phyloP scores from a whole-genome alignment of 495 filamentous ascomycete species.

The Podospora australis region DNA sequence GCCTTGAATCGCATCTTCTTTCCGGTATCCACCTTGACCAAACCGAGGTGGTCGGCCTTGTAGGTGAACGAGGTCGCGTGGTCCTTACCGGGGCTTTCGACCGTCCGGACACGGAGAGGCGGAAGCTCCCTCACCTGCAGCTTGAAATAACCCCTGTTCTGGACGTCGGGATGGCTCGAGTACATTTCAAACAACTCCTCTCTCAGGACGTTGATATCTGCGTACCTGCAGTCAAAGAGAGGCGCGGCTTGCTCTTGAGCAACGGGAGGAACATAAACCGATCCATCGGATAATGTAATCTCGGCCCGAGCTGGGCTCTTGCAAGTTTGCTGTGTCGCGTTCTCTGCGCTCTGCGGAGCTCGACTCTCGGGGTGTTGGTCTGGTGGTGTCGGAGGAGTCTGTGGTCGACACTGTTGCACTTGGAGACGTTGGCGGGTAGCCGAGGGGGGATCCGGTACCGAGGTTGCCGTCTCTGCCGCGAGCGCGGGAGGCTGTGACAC shows the following conservation, averaged over 20 bases:
- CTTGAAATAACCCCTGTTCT: conserved; percentile 27
- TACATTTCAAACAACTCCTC: conserved; percentile 25
- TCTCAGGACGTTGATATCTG: conserved; percentile 24
- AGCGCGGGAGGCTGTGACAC: no score
- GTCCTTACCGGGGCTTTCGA: conserved; percentile 19
- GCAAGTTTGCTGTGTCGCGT: no score
- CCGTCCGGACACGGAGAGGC: conserved; percentile 14
- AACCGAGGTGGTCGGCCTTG: conserved; percentile 16
- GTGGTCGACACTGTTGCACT: background rate
- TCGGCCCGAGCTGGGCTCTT: background rate
- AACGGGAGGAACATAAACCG: conserved; percentile 4
- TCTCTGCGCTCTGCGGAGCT: no score
- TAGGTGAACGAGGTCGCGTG: conserved; percentile 28
- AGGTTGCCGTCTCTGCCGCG: no score
- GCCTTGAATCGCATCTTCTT: conserved; percentile 15
- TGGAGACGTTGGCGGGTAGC: no score
- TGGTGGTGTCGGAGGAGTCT: no score
- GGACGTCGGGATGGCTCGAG: conserved; percentile 23
- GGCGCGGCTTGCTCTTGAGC: conserved; percentile 15
- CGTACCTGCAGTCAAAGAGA: conserved; percentile 25
- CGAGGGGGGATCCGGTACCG: no score
- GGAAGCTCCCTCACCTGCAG: conserved; percentile 24
- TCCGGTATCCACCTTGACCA: conserved; percentile 28
- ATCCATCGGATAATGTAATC: conserved; percentile 8
- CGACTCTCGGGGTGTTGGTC: no score